Evolutionary conservation across 495 filamentous ascomycete species (phyloP).

Genomic region (Hyaloscypha hepaticicola): DNA sequence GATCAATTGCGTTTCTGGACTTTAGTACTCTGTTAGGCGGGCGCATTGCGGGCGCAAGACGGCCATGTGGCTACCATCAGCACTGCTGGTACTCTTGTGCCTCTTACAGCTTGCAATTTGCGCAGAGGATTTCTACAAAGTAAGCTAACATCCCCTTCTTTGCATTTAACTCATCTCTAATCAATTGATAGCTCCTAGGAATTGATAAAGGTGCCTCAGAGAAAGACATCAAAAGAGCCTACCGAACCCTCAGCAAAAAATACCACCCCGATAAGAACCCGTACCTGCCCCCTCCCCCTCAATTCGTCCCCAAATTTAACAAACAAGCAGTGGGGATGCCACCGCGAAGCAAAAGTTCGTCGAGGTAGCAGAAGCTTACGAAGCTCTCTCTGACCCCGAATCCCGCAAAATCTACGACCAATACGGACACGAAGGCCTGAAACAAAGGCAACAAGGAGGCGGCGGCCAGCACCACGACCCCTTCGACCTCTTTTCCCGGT

Average conservation of each 20-base stretch:
- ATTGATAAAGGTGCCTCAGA: conserved; percentile 80
- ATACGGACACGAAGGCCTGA: conserved; percentile 87
- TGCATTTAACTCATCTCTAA: conserved; percentile 8
- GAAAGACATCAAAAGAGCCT: conserved; percentile 93
- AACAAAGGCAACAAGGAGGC: conserved; percentile 76
- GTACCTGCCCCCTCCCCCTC: conserved; percentile 42
- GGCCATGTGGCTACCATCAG: conserved; percentile 31
- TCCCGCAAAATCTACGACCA: conserved; percentile 92
- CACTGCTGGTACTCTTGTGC: conserved; percentile 40
- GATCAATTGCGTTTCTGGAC: conserved; percentile 7
- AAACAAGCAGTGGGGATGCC: conserved; percentile 60
- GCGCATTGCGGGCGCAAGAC: conserved; percentile 21
- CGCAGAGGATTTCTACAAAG: conserved; percentile 87
- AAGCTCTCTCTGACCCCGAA: conserved; percentile 79
- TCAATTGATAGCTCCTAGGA: conserved; percentile 62
- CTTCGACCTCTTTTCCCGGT: conserved; percentile 94
- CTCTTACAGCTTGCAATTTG: conserved; percentile 46
- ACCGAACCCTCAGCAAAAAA: conserved; percentile 89
- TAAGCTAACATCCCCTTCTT: conserved; percentile 29
- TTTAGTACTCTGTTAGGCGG: conserved; percentile 15
- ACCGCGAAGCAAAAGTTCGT: conserved; percentile 89
- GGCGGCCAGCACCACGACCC: conserved; percentile 72
- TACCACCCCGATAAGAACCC: conserved; percentile 99
- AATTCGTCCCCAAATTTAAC: conserved; percentile 2
- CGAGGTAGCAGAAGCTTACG: conserved; percentile 94